These are phyloP conservation scores for Geum urbanum DNA, from an alignment of 306 rosid genomes.

Conservation along the genomic window DNA sequence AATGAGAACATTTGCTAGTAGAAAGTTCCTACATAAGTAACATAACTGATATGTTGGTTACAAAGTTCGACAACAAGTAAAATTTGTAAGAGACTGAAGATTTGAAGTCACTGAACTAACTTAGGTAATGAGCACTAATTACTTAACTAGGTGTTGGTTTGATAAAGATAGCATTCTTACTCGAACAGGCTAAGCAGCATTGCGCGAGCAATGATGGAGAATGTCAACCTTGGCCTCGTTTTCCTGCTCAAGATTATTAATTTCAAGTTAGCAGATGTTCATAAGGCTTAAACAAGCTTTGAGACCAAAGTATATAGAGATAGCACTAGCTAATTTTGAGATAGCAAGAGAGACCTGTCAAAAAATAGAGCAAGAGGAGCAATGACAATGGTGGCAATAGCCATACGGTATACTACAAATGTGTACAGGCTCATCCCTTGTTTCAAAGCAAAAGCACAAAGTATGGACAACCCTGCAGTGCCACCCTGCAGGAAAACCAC, in stretches of 20 bases:
- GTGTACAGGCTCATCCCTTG: slow-evolving; percentile 37
- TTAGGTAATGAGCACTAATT: too few relatives aligned
- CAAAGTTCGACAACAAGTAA: too few relatives aligned
- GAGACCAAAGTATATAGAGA: not conserved
- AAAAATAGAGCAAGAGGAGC: slow-evolving; percentile 35
- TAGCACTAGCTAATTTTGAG: not conserved
- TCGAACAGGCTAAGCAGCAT: slow-evolving; percentile 24
- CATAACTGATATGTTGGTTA: too few relatives aligned
- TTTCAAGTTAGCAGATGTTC: not conserved
- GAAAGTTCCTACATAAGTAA: not conserved
- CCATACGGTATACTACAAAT: slow-evolving; percentile 25
- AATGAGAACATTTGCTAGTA: not conserved
- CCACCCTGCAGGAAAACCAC: slow-evolving; percentile 26
- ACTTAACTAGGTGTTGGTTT: too few relatives aligned
- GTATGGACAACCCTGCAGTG: slow-evolving; percentile 30
- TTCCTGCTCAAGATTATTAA: slow-evolving; percentile 6
- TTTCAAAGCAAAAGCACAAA: slow-evolving; percentile 30
- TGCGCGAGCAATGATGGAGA: slow-evolving; percentile 12
- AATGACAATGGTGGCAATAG: slow-evolving; percentile 24
- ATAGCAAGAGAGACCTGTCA: slow-evolving; percentile 20
- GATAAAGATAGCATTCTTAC: slow-evolving; percentile 13
- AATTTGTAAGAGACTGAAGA: too few relatives aligned
- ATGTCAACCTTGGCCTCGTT: slow-evolving; percentile 16
- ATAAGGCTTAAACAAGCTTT: not conserved
- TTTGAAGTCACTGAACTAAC: too few relatives aligned